Percentiles rank a stretch among this genome's conserved stretches.
These are phyloP conservation scores for Eutrema yunnanense DNA, from an alignment of 345 rosid species.

Conservation along the genomic window DNA sequence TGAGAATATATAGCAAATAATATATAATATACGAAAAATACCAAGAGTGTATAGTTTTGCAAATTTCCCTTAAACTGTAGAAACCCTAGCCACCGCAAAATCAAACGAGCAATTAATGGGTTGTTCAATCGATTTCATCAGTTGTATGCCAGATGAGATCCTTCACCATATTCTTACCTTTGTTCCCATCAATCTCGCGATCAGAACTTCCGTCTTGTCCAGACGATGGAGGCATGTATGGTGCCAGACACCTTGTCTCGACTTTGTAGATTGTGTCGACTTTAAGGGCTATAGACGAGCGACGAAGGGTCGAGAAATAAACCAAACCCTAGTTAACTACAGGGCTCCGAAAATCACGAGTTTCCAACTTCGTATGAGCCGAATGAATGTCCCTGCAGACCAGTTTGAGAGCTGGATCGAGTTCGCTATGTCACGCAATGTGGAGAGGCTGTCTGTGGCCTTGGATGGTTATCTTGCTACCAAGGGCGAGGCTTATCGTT, in stretches of 20 bases:
- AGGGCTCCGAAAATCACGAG: neutral
- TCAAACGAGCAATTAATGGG: neutral
- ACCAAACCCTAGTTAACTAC: neutral
- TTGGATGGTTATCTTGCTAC: neutral
- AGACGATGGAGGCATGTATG: conserved; percentile 2
- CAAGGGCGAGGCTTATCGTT: neutral
- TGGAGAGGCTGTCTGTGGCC: neutral
- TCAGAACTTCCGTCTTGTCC: neutral
- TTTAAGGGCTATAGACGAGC: neutral
- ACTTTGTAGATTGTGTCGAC: neutral
- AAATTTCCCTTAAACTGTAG: neutral
- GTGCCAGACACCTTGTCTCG: neutral
- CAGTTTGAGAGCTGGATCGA: neutral
- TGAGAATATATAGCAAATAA: no score
- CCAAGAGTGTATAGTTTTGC: no score
- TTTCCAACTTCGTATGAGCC: neutral
- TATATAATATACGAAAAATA: no score
- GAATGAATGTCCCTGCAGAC: neutral
- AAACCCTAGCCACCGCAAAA: neutral
- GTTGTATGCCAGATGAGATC: neutral
- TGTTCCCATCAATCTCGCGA: neutral
- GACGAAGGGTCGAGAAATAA: neutral
- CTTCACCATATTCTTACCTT: neutral
- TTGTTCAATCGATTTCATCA: neutral
- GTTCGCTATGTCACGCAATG: neutral